Evolutionary conservation across 768 basidiomycete species (phyloP).

Genomic region (Mycena capillaripes): DNA sequence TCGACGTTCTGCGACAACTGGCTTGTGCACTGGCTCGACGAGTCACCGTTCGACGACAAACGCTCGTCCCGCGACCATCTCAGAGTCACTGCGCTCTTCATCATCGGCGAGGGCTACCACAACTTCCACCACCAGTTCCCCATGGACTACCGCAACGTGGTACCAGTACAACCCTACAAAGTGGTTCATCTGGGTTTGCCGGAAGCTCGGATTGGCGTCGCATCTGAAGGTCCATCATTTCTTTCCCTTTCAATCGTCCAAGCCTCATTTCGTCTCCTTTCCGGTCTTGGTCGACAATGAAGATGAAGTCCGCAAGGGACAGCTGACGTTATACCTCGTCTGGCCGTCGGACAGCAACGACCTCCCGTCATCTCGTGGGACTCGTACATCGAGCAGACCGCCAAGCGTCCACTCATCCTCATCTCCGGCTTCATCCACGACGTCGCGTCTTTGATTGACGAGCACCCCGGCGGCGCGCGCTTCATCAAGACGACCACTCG

Average conservation of each 20-base stretch:
- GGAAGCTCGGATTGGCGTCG: constrained; percentile 74
- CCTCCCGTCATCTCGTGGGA: constrained; percentile 89
- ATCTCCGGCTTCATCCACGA: constrained; percentile 96
- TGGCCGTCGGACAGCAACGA: constrained; percentile 87
- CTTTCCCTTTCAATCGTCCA: constrained; percentile 3
- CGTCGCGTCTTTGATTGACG: constrained; percentile 85
- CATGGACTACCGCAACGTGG: constrained; percentile 98
- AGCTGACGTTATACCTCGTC: constrained; percentile 90
- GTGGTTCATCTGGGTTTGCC: constrained; percentile 85
- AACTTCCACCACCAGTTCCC: constrained; percentile 99
- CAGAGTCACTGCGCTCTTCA: constrained; percentile 89
- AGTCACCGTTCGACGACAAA: constrained; percentile 94
- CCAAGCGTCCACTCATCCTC: constrained; percentile 85
- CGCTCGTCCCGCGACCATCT: constrained; percentile 93
- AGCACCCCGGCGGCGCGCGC: constrained; percentile 93
- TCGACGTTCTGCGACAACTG: constrained; percentile 98
- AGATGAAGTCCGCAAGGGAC: constrained; percentile 84
- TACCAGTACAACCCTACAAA: constrained; percentile 95
- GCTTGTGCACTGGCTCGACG: constrained; percentile 96
- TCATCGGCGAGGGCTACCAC: constrained; percentile 97
- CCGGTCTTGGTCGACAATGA: constrained; percentile 69
- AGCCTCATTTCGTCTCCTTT: too few species aligned
- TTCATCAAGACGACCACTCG: constrained; percentile 88
- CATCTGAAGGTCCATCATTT: constrained; percentile 68
- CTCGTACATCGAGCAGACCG: constrained; percentile 84